Evolutionary conservation across 768 basidiomycete species (phyloP), one percentile per base, ranked within the genome.

Genomic region (Hydnomerulius pinastri): DNA sequence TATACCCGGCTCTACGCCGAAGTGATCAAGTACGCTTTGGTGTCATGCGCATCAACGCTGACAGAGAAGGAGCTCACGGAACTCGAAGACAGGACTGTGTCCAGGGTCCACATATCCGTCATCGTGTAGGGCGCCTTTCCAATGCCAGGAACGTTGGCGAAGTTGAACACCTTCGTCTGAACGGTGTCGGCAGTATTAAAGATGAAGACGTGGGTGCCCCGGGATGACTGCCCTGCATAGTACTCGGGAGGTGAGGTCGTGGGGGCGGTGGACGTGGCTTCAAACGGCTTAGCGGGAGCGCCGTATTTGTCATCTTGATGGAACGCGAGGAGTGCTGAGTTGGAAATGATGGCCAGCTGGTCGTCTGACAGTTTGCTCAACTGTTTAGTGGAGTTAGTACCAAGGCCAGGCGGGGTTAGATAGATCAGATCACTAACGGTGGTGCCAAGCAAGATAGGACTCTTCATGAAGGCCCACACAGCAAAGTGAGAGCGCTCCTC

Each of bases 401-500:
- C 15, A 11, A 43, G n/a, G 12, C 27, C 4, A 12, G 11, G 20
- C 13, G n/a, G n/a, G 24, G 29, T 4, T 43, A 11, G 20, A 32
- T 23, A 7, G 17, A 30, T 20, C 17, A 18, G 13, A 18, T 3
- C 18, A 49, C 67, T 43, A 28, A 72, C 70, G 24, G 66, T 57
- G 6, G 70, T 71, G 13, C 71, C 71, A 2, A 81, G 64, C n/a
- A 82, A 65, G 43, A 82, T 80, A 3, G 80, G 80, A 50, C 79
- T 80, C 59, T 81, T 81, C 54, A 81, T 62, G 59, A 80, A 78
- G n/a, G 67, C 69, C 80, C 80, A 82, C 23, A 73, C 77, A n/a
- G 80, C 78, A 49, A 82, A 81, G 64, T 82, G 80, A 8, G 79
- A 79, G 6, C 79, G 72, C 38, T 81, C 69, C 53, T 82, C 80